phyloP scores from a whole-genome alignment of 768 basidiomycete species.

The Lentinula sp. region DNA sequence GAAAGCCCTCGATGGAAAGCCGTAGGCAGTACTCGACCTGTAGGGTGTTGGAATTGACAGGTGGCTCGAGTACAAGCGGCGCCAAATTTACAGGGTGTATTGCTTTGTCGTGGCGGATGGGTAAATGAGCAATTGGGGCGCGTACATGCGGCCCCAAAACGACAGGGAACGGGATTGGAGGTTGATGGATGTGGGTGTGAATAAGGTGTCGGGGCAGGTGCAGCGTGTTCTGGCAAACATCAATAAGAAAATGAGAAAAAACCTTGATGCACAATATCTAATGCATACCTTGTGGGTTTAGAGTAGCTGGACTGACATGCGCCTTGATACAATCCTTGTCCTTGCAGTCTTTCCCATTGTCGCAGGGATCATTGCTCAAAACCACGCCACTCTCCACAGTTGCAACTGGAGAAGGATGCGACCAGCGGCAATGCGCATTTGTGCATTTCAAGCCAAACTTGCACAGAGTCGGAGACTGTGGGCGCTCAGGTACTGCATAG shows the following conservation, averaged over 20 bases:
- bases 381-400: constrained; percentile 94
- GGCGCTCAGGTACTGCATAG: constrained; percentile 67
- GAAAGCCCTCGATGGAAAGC: constrained; percentile 77
- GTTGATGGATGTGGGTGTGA: constrained; percentile 23
- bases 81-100: constrained; percentile 72
- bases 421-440: constrained; percentile 83
- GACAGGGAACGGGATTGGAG: constrained; percentile 41
- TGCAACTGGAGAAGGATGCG: constrained; percentile 96
- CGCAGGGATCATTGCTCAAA: constrained; percentile 89
- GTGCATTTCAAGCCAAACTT: constrained; percentile 91
- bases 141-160: constrained; percentile 68
- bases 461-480: constrained; percentile 87
- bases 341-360: constrained; percentile 81
- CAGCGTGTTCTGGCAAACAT: constrained; percentile 18
- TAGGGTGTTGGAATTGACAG: constrained; percentile 90
- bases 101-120: constrained; percentile 46
- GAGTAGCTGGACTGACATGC: constrained; percentile 84
- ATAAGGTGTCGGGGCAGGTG: constrained; percentile 22
- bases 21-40: constrained; percentile 73
- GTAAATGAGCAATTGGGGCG: constrained; percentile 62
- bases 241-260: neutral
- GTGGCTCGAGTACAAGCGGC: constrained; percentile 77
- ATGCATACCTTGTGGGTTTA: constrained; percentile 55
- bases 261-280: neutral
- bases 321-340: constrained; percentile 92